phyloP scores from a whole-genome alignment of 345 rosid species.

The Microcos paniculata region DNA sequence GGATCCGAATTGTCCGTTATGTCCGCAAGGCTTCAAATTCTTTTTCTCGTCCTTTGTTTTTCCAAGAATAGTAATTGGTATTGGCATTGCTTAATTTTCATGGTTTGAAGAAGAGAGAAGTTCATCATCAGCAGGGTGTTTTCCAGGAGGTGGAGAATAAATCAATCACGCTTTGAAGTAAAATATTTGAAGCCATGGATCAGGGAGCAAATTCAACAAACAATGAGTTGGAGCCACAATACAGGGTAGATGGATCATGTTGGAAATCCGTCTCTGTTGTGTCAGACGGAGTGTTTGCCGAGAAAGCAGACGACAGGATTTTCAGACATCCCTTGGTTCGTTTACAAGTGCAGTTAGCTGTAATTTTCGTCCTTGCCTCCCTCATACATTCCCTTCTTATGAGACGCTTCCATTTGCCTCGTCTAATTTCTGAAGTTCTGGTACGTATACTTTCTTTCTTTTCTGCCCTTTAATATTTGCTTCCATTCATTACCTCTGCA shows the following conservation, averaged over 20 bases:
- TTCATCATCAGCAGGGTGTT: too few species aligned
- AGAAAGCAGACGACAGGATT: constrained; percentile 2
- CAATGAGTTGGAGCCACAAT: constrained; percentile 6
- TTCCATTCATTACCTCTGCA: too few species aligned
- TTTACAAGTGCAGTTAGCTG: constrained; percentile 21
- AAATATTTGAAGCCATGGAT: too few species aligned
- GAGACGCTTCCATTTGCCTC: constrained; percentile 22
- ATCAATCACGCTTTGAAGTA: too few species aligned
- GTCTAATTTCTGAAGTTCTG: constrained; percentile 32
- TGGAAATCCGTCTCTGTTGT: constrained; percentile 11
- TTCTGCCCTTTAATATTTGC: not conserved
- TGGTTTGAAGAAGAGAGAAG: too few species aligned
- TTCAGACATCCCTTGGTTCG: constrained; percentile 23
- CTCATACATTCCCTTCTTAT: constrained; percentile 12
- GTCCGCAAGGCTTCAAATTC: too few species aligned
- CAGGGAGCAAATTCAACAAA: too few species aligned
- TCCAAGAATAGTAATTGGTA: too few species aligned
- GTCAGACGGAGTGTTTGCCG: constrained; percentile 29
- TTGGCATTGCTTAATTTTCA: too few species aligned
- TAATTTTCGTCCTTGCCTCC: constrained; percentile 10
- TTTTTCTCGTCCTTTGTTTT: too few species aligned
- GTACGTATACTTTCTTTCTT: constrained; percentile 4
- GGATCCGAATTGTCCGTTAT: too few species aligned
- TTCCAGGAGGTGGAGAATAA: too few species aligned
- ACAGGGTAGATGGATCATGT: constrained; percentile 20